Conservation (phyloP, 257 asterid genomes). For the Rubia yunnanensis region DNA sequence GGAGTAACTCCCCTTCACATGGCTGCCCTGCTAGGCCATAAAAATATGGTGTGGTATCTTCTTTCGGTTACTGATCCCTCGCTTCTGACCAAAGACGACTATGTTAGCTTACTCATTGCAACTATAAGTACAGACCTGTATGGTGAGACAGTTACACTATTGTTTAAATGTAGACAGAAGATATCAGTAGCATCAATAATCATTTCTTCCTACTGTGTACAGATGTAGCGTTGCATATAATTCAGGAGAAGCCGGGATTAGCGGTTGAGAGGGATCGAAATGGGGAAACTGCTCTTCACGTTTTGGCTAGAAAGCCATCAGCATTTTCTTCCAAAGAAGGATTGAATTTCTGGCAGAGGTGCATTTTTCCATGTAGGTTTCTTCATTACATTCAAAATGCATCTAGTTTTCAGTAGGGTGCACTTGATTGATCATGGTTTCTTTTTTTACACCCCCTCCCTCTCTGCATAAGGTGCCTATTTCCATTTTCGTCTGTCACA, state of each 20-base stretch:
- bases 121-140: conserved; percentile 25
- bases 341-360: conserved; percentile 20
- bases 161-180: background rate
- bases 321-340: conserved; percentile 20
- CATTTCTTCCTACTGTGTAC: conserved; percentile 4
- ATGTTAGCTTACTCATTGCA: conserved; percentile 21
- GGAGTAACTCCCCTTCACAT: conserved; percentile 32
- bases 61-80: conserved; percentile 19
- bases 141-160: conserved; percentile 14
- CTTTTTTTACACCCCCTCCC: no score
- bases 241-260: conserved; percentile 20
- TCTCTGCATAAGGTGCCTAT: no score
- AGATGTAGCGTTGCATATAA: conserved; percentile 26
- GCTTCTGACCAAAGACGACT: conserved; percentile 21
- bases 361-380: conserved; percentile 20
- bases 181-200: background rate
- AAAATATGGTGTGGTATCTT: conserved; percentile 34
- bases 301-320: conserved; percentile 24
- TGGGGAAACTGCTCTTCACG: conserved; percentile 28
- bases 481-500: no score
- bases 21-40: conserved; percentile 31
- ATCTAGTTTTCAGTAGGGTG: background rate
- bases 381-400: conserved; percentile 3
- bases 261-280: conserved; percentile 27
- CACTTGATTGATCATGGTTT: background rate